Evolutionary conservation across 768 basidiomycete genomes (phyloP), one percentile per base, ranked within the genome.

Genomic region (Chalciporus piperatus): DNA sequence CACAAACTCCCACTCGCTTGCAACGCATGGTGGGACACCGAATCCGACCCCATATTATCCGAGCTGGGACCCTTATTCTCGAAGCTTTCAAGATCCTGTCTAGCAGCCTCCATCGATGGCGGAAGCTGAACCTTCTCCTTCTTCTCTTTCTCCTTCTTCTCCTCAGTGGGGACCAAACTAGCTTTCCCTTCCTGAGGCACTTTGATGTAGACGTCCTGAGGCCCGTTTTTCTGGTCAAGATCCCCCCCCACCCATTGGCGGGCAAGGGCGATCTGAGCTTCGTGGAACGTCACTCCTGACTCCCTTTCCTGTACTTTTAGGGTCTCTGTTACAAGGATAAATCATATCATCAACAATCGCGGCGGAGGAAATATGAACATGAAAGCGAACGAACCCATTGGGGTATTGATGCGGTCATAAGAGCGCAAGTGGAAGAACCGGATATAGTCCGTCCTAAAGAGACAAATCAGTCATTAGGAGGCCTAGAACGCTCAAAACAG

Each of bases 361-460:
- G 41, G 19, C 33, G 14, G 50, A 14, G 11, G 40, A 38, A 23
- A 20, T 12, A 20, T 13, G n/a, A 28, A 25, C 23, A 32, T 0
- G n/a, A 12, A 20, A 28, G 6, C 27, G 13, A 6, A 65, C 79
- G 62, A 54, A 84, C 85, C 70, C 55, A 73, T 67, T 2, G 90
- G 87, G 0, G 86, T 85, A 62, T 93, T 94, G 62, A 95, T 90
- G 22, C 94, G 77, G 64, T 98, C 95, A 65, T 95, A 99, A 1
- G 86, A 75, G 27, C 97, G 81, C 22, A 99, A 77, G 70, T 98
- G 93, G 73, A 90, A 98, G 77, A 97, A 92, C 11, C 85, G 80
- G 59, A 97, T 89, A 65, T 87, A 94, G 51, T 94, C 85, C 71
- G 74, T 61, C n/a, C 91, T 92, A 55, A 42, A n/a, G 7, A 37